These are phyloP conservation scores for Cryphonectria carpinicola DNA, from an alignment of 2,329 filamentous ascomycete species.

Conservation along the genomic window DNA sequence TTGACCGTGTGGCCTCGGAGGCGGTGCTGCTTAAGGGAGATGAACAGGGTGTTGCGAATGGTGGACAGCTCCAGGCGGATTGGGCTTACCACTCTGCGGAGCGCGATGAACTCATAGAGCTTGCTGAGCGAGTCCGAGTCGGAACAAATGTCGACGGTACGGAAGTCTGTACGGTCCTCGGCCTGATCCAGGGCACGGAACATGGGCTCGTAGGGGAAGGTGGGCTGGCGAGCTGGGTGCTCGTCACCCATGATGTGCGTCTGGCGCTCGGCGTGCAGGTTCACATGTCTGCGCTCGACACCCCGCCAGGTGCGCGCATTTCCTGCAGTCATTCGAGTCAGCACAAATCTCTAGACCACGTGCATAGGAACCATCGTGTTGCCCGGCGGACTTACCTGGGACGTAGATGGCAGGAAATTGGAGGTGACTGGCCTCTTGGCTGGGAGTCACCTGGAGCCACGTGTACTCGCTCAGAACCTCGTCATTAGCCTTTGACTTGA, in stretches of 20 bases:
- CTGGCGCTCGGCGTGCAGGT: neutral
- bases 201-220: constrained; percentile 25
- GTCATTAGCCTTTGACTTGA: constrained; percentile 6
- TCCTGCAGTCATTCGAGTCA: neutral
- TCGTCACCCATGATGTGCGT: constrained; percentile 12
- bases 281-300: neutral
- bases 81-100: neutral
- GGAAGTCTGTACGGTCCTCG: constrained; percentile 1
- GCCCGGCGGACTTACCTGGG: constrained; percentile 9
- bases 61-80: constrained; percentile 26
- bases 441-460: constrained; percentile 20
- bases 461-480: constrained; percentile 26
- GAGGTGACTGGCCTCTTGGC: constrained; percentile 13
- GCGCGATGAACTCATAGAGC: constrained; percentile 18
- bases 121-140: constrained; percentile 16
- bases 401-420: constrained; percentile 23
- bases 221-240: constrained; percentile 7
- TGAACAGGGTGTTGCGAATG: constrained; percentile 22
- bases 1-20: constrained; percentile 16
- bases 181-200: constrained; percentile 21
- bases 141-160: constrained; percentile 18
- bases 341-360: too few relatives aligned
- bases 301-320: constrained; percentile 20
- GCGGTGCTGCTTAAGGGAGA: constrained; percentile 4
- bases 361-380: neutral